Evolutionary conservation across 108 stramenopile genomes (phyloP).

Genomic region (Schizochytrium sp.): DNA sequence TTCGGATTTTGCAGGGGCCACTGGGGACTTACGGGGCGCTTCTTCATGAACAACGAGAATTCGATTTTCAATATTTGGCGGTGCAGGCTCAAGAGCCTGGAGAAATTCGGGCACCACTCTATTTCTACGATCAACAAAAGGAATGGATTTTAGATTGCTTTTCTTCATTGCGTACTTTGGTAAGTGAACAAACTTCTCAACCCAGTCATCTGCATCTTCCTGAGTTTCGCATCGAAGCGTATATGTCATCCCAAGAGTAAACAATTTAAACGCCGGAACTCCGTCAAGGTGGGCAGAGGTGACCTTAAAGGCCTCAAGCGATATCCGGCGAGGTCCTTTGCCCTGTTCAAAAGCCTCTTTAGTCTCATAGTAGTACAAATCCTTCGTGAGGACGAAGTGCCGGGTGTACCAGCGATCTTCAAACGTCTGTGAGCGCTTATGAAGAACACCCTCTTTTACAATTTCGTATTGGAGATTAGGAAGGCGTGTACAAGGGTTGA

Average conservation of each 20-base stretch:
- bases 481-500: conserved; percentile 20
- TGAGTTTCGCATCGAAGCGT: neutral
- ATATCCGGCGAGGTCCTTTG: no score
- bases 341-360: neutral
- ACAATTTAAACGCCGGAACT: neutral
- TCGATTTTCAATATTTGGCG: no score
- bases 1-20: no score
- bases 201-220: conserved; percentile 15
- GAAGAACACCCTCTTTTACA: conserved; percentile 13
- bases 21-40: no score
- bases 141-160: neutral
- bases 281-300: neutral
- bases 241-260: neutral
- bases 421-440: neutral
- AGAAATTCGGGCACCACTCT: no score
- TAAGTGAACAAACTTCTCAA: neutral
- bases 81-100: no score
- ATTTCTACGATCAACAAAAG: no score
- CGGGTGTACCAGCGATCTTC: neutral
- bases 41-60: no score
- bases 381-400: conserved; percentile 28
- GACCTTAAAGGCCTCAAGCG: conserved; percentile 2
- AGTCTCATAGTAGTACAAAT: conserved; percentile 8
- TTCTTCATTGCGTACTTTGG: neutral
- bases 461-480: conserved; percentile 35